phyloP scores from a whole-genome alignment of 2,329 filamentous ascomycete species.

The Ophiosphaerella korrae region DNA sequence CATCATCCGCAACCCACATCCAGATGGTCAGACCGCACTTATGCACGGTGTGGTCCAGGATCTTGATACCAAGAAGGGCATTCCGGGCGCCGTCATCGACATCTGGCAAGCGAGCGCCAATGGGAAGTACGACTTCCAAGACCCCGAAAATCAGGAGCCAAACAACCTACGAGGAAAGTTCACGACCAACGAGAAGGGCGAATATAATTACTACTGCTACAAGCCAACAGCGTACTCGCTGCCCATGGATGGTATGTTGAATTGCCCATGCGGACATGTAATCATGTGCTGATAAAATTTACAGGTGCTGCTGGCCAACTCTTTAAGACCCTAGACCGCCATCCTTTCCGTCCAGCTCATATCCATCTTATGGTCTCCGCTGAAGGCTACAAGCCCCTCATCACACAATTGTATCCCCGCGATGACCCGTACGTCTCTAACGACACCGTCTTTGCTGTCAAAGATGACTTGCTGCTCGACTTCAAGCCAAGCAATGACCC shows the following conservation, averaged over 20 bases:
- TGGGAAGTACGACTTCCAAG: conserved; percentile 78
- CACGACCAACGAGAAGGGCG: conserved; percentile 69
- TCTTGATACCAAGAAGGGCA: conserved; percentile 67
- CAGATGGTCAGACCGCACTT: conserved; percentile 62
- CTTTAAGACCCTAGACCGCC: conserved; percentile 60
- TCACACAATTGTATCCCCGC: conserved; percentile 64
- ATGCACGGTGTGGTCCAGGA: conserved; percentile 74
- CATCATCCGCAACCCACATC: conserved; percentile 67
- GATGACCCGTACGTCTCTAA: conserved; percentile 63
- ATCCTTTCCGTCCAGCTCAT: conserved; percentile 66
- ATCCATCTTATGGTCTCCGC: conserved; percentile 63
- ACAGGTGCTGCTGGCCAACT: conserved; percentile 58
- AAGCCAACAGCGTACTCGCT: conserved; percentile 75
- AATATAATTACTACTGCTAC: conserved; percentile 76
- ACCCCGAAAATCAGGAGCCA: conserved; percentile 70
- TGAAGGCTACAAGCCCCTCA: conserved; percentile 61
- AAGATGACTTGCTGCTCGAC: conserved; percentile 64
- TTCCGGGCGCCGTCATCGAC: conserved; percentile 72
- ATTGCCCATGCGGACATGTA: neutral
- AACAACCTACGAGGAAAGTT: conserved; percentile 82
- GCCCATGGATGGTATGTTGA: conserved; percentile 61
- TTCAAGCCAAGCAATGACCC: conserved; percentile 59
- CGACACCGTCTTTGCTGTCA: conserved; percentile 67
- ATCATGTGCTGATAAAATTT: conserved; percentile 4
- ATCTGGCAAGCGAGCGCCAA: conserved; percentile 80